Evolutionary conservation across 2,329 filamentous ascomycete species (phyloP).

Genomic region (Curvularia sp.): DNA sequence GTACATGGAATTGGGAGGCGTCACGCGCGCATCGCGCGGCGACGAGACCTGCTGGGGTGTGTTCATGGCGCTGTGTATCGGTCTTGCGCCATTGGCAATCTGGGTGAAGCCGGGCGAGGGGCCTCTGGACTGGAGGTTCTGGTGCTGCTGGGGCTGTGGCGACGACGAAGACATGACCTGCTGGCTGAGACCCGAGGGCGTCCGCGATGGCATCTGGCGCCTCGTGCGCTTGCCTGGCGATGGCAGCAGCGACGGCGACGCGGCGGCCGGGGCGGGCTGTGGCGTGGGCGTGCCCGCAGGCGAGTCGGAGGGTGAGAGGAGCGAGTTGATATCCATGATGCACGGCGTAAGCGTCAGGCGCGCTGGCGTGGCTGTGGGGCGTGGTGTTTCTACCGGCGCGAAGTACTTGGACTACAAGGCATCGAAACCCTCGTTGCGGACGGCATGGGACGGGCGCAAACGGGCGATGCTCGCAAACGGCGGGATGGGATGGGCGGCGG

Average conservation of each 20-base stretch:
- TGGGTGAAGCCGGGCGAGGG: slow-evolving; percentile 39
- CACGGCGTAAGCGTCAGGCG: slow-evolving; percentile 7
- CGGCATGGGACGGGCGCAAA: slow-evolving; percentile 33
- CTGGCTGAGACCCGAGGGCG: slow-evolving; percentile 55
- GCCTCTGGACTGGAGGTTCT: slow-evolving; percentile 45
- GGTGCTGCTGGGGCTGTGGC: slow-evolving; percentile 33
- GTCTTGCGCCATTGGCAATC: slow-evolving; percentile 41
- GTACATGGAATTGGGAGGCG: slow-evolving; percentile 45
- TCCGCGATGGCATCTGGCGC: slow-evolving; percentile 48
- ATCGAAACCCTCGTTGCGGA: slow-evolving; percentile 23
- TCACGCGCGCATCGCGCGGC: slow-evolving; percentile 44
- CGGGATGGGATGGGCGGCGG: slow-evolving; percentile 17
- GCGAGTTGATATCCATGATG: slow-evolving; percentile 58
- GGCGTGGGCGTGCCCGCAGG: slow-evolving; percentile 48
- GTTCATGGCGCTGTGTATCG: slow-evolving; percentile 42
- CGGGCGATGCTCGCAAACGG: slow-evolving; percentile 17
- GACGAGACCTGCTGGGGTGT: slow-evolving; percentile 42
- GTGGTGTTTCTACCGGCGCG: slow-evolving; percentile 21
- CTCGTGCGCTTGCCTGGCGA: slow-evolving; percentile 43
- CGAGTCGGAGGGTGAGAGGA: slow-evolving; percentile 57
- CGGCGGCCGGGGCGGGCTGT: slow-evolving; percentile 33
- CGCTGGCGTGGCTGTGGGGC: slow-evolving; percentile 2
- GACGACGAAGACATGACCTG: slow-evolving; percentile 47
- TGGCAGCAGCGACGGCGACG: slow-evolving; percentile 36
- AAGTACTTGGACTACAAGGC: slow-evolving; percentile 24